Percentiles rank a stretch among this genome's conserved stretches.
These are phyloP conservation scores for Mallotus japonicus DNA, from an alignment of 441 rosid genomes.

Conservation along the genomic window DNA sequence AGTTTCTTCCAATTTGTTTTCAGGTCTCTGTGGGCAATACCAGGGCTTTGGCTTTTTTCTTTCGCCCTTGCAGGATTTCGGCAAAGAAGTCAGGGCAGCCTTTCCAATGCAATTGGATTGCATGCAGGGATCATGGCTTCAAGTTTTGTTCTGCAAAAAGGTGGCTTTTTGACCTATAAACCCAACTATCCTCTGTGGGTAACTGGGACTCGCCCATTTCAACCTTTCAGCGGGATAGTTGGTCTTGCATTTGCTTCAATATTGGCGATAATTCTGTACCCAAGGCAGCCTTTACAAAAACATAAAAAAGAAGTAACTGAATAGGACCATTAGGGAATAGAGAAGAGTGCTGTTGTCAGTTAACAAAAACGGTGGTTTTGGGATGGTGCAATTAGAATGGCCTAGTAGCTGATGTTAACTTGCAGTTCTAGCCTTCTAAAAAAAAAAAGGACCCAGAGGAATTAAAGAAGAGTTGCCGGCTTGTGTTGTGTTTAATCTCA, in stretches of 20 bases:
- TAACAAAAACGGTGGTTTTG: neutral
- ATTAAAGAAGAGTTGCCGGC: neutral
- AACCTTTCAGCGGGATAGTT: conserved; percentile 82
- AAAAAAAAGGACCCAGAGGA: neutral
- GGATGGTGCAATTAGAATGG: neutral
- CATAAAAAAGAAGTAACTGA: conserved; percentile 19
- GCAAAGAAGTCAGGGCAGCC: conserved; percentile 62
- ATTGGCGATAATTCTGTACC: conserved; percentile 62
- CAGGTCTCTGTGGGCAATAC: conserved; percentile 73
- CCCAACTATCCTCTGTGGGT: conserved; percentile 55
- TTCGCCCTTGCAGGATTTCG: conserved; percentile 72
- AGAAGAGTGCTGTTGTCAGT: neutral
- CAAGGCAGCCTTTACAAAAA: conserved; percentile 36
- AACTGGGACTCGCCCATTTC: conserved; percentile 61
- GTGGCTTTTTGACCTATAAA: conserved; percentile 60
- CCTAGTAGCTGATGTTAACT: neutral
- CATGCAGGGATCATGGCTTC: conserved; percentile 68
- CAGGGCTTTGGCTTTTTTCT: conserved; percentile 81
- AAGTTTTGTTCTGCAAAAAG: conserved; percentile 59
- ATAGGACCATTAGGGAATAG: conserved; percentile 22
- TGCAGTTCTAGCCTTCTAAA: too few species aligned
- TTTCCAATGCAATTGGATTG: conserved; percentile 69
- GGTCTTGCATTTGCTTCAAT: conserved; percentile 57
- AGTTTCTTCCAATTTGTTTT: conserved; percentile 25
- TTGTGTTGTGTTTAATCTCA: neutral